These are phyloP conservation scores for Metschnikowia aberdeeniae DNA, from an alignment of 805 yeast species.

Conservation along the genomic window DNA sequence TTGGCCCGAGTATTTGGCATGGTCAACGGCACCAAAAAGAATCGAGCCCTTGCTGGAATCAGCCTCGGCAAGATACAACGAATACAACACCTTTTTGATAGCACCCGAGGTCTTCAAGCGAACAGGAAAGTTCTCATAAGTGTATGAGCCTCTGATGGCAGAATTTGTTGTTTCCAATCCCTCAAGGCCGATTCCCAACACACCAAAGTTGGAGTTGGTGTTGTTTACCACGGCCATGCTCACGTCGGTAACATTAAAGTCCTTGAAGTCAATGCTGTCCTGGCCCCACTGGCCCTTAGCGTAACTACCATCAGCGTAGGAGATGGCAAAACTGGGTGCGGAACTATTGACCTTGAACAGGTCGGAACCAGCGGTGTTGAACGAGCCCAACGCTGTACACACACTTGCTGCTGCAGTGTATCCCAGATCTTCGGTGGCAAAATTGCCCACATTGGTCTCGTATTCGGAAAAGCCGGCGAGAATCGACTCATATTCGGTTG, in stretches of 20 bases:
- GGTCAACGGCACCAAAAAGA: conserved; percentile 43
- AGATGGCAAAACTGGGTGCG: conserved; percentile 37
- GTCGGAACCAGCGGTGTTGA: conserved; percentile 37
- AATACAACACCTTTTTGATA: conserved; percentile 53
- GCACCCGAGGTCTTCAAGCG: conserved; percentile 55
- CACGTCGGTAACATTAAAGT: conserved; percentile 43
- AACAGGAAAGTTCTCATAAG: conserved; percentile 65
- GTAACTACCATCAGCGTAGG: conserved; percentile 46
- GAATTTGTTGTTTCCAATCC: conserved; percentile 61
- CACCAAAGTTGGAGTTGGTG: conserved; percentile 64
- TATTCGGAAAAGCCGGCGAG: not conserved
- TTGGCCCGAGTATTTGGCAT: conserved; percentile 30
- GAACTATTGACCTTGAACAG: conserved; percentile 40
- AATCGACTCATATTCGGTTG: not conserved
- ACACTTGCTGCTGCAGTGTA: conserved; percentile 21
- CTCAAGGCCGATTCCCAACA: conserved; percentile 67
- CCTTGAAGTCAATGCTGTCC: conserved; percentile 56
- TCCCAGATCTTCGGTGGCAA: not conserved
- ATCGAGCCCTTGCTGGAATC: conserved; percentile 28
- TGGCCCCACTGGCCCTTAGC: conserved; percentile 55
- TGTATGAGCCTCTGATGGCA: conserved; percentile 19
- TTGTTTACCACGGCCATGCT: conserved; percentile 72
- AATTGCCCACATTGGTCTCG: not conserved
- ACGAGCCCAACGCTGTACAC: conserved; percentile 48
- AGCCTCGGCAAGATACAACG: conserved; percentile 52